A percentile compares a stretch with the other conserved stretches of the same genome.
phyloP scores from a whole-genome alignment of 805 yeast genomes.

The Alloascoidea hylecoeti region DNA sequence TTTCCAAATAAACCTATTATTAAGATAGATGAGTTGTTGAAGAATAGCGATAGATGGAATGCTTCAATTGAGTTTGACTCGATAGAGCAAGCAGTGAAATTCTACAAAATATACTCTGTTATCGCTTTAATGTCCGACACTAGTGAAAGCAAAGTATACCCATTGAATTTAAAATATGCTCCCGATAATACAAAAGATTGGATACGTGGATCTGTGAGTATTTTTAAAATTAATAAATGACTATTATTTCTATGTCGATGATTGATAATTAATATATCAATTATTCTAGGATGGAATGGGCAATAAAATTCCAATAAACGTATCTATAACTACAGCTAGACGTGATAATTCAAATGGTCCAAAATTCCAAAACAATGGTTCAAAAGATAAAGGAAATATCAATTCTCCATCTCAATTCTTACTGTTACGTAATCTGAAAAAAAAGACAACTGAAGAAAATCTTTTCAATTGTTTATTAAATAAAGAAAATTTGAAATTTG shows the following conservation, averaged over 20 bases:
- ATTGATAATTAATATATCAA: too few species aligned
- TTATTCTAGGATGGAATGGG: too few species aligned
- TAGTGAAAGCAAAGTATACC: background rate
- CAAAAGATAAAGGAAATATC: background rate
- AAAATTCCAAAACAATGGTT: background rate
- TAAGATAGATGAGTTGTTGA: background rate
- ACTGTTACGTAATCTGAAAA: background rate
- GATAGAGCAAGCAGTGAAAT: background rate
- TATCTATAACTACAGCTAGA: too few species aligned
- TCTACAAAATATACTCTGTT: background rate
- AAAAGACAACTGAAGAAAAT: background rate
- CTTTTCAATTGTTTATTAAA: background rate
- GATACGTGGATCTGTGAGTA: background rate
- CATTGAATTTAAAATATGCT: background rate
- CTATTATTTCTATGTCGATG: too few species aligned
- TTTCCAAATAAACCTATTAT: background rate
- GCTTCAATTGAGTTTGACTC: background rate
- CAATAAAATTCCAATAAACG: too few species aligned
- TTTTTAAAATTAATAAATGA: too few species aligned
- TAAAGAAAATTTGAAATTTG: background rate
- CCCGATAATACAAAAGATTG: background rate
- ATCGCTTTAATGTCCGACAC: background rate
- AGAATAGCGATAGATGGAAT: background rate
- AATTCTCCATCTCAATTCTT: constrained; percentile 1
- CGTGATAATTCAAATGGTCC: too few species aligned